Evolutionary conservation across 352 stramenopile genomes (phyloP).

Genomic region (Phytophthora pinifolia): DNA sequence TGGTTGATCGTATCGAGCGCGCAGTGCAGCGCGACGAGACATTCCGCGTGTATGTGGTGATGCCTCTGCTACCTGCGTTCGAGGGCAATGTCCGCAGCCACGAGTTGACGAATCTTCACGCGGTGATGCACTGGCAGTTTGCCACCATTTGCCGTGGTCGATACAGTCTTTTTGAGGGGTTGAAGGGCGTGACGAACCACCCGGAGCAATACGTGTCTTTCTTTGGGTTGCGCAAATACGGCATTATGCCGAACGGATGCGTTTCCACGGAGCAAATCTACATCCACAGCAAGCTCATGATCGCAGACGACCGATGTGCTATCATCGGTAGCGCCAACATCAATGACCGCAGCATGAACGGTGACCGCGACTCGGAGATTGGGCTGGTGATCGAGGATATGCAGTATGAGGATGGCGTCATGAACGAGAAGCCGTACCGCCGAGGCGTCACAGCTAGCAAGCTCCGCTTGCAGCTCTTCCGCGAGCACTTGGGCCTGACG

Average conservation of each 20-base stretch:
- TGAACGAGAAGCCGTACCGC: conserved; percentile 73
- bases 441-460: conserved; percentile 61
- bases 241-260: conserved; percentile 75
- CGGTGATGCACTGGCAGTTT: conserved; percentile 91
- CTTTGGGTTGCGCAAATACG: conserved; percentile 84
- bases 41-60: conserved; percentile 86
- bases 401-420: conserved; percentile 72
- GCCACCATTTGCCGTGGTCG: conserved; percentile 80
- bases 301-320: conserved; percentile 88
- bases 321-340: conserved; percentile 96
- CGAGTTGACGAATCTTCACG: conserved; percentile 83
- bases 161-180: conserved; percentile 72
- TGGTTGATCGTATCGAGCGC: conserved; percentile 81
- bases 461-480: conserved; percentile 79
- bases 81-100: conserved; percentile 84
- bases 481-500: conserved; percentile 72
- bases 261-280: conserved; percentile 91
- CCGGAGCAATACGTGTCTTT: conserved; percentile 84
- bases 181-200: conserved; percentile 60
- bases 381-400: conserved; percentile 84
- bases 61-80: conserved; percentile 82
- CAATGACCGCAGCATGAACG: conserved; percentile 94
- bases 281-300: conserved; percentile 91
- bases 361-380: conserved; percentile 89
- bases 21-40: conserved; percentile 69